Conservation (phyloP, 805 yeast genomes). For the Wickerhamiella musiphila region DNA sequence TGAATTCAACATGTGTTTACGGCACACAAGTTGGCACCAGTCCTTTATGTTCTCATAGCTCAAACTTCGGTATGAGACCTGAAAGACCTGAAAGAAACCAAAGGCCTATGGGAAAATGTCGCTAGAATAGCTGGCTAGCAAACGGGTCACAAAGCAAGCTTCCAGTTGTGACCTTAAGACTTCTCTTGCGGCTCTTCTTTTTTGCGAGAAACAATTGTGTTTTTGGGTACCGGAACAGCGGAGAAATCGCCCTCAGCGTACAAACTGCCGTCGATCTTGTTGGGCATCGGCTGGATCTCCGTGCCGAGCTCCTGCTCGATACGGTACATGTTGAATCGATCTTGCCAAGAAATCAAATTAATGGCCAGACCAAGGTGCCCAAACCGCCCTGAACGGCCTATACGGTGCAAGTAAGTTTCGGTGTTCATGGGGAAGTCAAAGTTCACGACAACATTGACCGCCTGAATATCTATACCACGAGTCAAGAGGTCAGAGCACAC, state of each 20-base stretch:
- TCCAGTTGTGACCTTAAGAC: background rate
- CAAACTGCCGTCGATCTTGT: constrained; percentile 71
- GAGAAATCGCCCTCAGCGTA: constrained; percentile 61
- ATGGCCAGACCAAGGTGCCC: constrained; percentile 97
- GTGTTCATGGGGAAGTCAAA: constrained; percentile 98
- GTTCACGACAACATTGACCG: constrained; percentile 93
- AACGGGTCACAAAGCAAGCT: no score
- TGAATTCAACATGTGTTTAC: no score
- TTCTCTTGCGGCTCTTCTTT: background rate
- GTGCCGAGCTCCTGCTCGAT: constrained; percentile 96
- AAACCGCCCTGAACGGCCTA: constrained; percentile 97
- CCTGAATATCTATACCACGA: constrained; percentile 98
- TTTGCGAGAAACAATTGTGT: constrained; percentile 18
- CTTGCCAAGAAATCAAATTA: constrained; percentile 92
- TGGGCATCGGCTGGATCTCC: constrained; percentile 92
- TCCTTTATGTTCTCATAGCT: no score
- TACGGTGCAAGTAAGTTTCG: constrained; percentile 93
- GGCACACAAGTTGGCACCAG: no score
- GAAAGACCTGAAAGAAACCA: no score
- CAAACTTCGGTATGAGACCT: no score
- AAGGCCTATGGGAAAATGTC: no score
- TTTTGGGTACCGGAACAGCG: constrained; percentile 78
- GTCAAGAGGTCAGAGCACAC: constrained; percentile 94
- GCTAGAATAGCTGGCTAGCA: no score
- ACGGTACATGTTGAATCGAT: constrained; percentile 79